phyloP scores from a whole-genome alignment of 257 asterid species.

The Solanum pennellii region DNA sequence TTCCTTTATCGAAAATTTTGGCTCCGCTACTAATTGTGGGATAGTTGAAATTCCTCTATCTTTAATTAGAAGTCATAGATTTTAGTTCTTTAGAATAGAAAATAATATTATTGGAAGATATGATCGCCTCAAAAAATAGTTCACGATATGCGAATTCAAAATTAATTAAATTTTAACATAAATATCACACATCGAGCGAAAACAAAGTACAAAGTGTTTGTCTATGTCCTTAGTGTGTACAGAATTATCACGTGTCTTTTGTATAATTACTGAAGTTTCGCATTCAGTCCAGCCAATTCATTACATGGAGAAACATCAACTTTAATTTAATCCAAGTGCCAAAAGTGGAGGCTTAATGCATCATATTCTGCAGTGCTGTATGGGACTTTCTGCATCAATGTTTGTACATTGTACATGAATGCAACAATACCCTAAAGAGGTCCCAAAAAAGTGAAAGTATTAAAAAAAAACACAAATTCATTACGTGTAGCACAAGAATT shows the following conservation, averaged over 20 bases:
- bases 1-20: too few relatives aligned
- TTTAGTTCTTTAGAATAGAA: accelerated
- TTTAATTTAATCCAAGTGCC: neutral
- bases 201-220: too few relatives aligned
- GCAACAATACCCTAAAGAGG: neutral
- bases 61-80: neutral
- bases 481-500: neutral
- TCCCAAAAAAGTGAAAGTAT: neutral
- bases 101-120: too few relatives aligned
- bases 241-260: neutral
- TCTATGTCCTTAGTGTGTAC: neutral
- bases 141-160: too few relatives aligned
- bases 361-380: neutral
- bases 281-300: neutral
- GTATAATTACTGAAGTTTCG: neutral
- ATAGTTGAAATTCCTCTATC: too few relatives aligned
- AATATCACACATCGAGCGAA: too few relatives aligned
- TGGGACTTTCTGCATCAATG: neutral
- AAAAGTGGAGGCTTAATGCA: neutral
- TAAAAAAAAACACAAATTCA: neutral
- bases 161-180: accelerated
- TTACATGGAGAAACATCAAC: neutral
- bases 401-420: neutral
- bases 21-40: too few relatives aligned
- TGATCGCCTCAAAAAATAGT: too few relatives aligned